A percentile compares a stretch with the other conserved stretches of the same genome.
These are phyloP conservation scores for Diaporthe ampelina DNA, from an alignment of 2,329 filamentous ascomycete species.

Conservation along the genomic window DNA sequence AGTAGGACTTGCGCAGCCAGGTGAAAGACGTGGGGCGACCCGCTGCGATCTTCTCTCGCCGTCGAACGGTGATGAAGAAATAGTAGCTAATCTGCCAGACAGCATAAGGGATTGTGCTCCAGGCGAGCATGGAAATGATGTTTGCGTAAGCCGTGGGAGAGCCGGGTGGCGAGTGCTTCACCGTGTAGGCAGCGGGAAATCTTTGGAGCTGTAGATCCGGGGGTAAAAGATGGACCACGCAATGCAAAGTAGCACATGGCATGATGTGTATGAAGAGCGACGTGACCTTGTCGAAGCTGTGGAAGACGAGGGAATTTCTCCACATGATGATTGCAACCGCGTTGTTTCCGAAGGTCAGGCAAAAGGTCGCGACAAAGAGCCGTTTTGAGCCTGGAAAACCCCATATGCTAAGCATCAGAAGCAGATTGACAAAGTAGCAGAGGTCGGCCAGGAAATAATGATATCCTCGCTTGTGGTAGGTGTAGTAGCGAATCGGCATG, in stretches of 20 bases:
- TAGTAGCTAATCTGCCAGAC: conserved; percentile 96
- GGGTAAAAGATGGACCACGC: conserved; percentile 86
- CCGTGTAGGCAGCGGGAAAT: conserved; percentile 88
- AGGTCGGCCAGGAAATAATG: conserved; percentile 98
- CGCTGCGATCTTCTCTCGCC: conserved; percentile 95
- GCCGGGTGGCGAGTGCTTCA: conserved; percentile 78
- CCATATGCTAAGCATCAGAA: conserved; percentile 88
- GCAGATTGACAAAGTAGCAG: conserved; percentile 97
- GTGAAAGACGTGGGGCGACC: conserved; percentile 97
- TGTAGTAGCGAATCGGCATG: conserved; percentile 95
- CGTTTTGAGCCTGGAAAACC: conserved; percentile 91
- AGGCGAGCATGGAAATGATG: conserved; percentile 87
- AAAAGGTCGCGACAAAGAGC: conserved; percentile 92
- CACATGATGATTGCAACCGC: conserved; percentile 99
- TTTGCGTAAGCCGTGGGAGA: conserved; percentile 84
- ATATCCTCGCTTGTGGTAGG: conserved; percentile 91
- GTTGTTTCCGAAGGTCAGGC: conserved; percentile 95
- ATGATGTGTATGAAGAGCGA: conserved; percentile 99
- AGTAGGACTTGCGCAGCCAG: conserved; percentile 93
- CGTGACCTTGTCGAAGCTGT: conserved; percentile 98
- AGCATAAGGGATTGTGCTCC: conserved; percentile 93
- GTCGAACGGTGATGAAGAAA: conserved; percentile 93
- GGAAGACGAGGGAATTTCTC: conserved; percentile 98
- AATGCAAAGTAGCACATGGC: conserved; percentile 95
- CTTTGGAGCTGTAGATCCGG: conserved; percentile 73